Conservation (phyloP, 345 rosid species). For the Eucalyptus leucophloia region DNA sequence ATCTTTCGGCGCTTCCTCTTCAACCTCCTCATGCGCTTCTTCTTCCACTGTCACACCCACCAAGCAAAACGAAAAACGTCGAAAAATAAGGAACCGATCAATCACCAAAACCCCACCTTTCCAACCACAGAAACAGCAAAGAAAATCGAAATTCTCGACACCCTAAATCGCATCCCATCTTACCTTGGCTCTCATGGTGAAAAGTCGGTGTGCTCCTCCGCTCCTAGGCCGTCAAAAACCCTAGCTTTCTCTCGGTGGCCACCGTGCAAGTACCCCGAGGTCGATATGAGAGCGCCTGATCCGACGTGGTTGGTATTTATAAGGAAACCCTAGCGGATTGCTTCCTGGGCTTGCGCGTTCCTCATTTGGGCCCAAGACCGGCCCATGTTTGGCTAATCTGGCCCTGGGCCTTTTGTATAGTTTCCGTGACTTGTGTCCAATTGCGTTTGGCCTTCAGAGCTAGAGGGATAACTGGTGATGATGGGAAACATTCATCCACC, state of each 20-base stretch:
- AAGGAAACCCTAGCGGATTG: neutral
- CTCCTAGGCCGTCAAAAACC: neutral
- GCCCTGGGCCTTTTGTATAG: neutral
- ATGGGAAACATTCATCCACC: neutral
- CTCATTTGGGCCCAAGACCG: neutral
- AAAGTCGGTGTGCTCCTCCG: neutral
- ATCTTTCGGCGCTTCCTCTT: constrained; percentile 19
- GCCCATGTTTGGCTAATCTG: neutral
- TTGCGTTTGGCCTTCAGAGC: neutral
- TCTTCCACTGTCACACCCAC: constrained; percentile 3
- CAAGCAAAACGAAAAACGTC: neutral
- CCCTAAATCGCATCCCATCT: neutral
- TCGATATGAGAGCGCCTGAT: neutral
- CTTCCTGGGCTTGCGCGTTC: neutral
- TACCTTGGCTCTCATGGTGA: constrained; percentile 8
- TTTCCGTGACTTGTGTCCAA: neutral
- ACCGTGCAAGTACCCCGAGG: neutral
- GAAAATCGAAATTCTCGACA: neutral
- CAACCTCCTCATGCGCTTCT: constrained; percentile 16
- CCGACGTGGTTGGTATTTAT: neutral
- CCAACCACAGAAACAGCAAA: neutral
- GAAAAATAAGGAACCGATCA: neutral
- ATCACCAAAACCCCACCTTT: neutral
- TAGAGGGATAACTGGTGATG: neutral
- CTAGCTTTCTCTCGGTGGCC: neutral